phyloP scores from a whole-genome alignment of 176 grass and related monocot species.

The Rhynchospora pubera region DNA sequence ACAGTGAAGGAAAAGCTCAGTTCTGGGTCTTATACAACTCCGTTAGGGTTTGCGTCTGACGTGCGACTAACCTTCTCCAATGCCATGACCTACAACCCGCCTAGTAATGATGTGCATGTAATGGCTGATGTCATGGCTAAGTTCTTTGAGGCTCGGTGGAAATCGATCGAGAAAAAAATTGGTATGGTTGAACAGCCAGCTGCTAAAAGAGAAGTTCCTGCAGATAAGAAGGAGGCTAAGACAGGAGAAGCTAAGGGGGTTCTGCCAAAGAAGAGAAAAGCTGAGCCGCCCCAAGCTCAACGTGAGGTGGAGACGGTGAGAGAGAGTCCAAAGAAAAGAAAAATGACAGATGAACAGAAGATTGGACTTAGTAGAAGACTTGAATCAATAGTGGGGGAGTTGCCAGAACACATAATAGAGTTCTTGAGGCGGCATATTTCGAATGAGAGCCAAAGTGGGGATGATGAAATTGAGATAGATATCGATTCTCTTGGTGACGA shows the following conservation, averaged over 20 bases:
- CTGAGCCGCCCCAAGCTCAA: conserved; percentile 34
- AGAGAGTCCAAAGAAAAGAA: conserved; percentile 29
- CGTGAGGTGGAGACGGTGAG: conserved; percentile 41
- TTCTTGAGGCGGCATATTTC: conserved; percentile 55
- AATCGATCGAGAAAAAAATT: conserved; percentile 72
- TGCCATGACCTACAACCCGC: conserved; percentile 79
- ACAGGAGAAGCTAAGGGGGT: conserved; percentile 38
- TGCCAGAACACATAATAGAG: conserved; percentile 64
- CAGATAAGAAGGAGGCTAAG: conserved; percentile 33
- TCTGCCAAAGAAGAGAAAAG: conserved; percentile 47
- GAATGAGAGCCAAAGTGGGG: conserved; percentile 42
- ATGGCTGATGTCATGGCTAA: conserved; percentile 72
- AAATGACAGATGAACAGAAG: conserved; percentile 63
- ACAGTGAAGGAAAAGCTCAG: conserved; percentile 64
- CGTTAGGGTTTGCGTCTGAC: conserved; percentile 66
- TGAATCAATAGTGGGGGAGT: conserved; percentile 45
- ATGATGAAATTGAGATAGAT: conserved; percentile 81
- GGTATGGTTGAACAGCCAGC: conserved; percentile 23
- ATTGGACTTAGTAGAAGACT: conserved; percentile 46
- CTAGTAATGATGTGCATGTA: conserved; percentile 54
- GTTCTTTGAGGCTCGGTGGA: conserved; percentile 92
- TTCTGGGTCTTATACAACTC: conserved; percentile 49
- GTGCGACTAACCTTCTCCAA: conserved; percentile 86
- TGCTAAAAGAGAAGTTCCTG: conserved; percentile 31
- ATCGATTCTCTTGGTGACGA: conserved; percentile 66